These are phyloP conservation scores for Hortiboletus campestris DNA, from an alignment of 768 basidiomycete species.

Conservation along the genomic window DNA sequence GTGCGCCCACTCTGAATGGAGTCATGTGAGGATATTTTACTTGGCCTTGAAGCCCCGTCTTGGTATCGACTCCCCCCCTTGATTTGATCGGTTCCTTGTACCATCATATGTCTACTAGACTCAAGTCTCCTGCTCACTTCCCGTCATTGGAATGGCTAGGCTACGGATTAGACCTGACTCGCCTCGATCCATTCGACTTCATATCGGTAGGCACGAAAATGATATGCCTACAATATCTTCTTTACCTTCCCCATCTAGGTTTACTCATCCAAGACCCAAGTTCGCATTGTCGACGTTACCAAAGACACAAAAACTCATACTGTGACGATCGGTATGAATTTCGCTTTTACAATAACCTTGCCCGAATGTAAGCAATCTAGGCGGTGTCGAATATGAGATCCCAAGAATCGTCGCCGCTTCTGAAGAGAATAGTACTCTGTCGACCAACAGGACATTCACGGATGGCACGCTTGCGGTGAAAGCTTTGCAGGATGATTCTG, in stretches of 20 bases:
- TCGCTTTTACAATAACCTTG: background rate
- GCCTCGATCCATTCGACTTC: background rate
- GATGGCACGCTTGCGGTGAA: background rate
- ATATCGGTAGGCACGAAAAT: background rate
- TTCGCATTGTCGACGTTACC: background rate
- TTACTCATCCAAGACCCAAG: background rate
- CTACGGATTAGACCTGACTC: slow-evolving; percentile 3
- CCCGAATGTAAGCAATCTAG: background rate
- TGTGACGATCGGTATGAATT: background rate
- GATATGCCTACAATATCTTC: background rate
- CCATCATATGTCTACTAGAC: background rate
- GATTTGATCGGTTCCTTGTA: background rate
- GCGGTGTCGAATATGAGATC: slow-evolving; percentile 2
- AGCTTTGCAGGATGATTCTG: background rate
- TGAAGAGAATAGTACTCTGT: background rate
- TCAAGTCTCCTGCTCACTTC: background rate
- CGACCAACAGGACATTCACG: background rate
- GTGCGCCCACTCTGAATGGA: too few species aligned
- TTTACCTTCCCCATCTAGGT: background rate
- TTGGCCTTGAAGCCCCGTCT: background rate
- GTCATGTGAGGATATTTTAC: background rate
- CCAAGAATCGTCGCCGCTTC: slow-evolving; percentile 1
- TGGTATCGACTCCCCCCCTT: background rate
- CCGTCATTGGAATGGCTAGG: slow-evolving; percentile 6
- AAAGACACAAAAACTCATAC: background rate